Conservation (phyloP, 768 basidiomycete species). For the Crassisporium funariophilum region DNA sequence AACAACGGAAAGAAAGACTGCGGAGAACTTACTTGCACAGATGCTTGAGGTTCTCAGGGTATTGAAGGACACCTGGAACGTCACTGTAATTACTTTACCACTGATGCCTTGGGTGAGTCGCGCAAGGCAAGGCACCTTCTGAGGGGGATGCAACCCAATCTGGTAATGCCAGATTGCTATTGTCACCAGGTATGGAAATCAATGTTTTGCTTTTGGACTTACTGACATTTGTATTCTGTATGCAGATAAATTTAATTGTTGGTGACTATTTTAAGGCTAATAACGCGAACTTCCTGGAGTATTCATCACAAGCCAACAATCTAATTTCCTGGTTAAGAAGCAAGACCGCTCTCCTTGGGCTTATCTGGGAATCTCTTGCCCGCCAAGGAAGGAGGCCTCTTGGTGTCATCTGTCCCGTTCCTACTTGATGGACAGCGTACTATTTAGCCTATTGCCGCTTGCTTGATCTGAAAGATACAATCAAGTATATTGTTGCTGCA, state of each 20-base stretch:
- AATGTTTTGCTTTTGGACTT: background rate
- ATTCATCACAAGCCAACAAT: slow-evolving; percentile 29
- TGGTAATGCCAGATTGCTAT: slow-evolving; percentile 37
- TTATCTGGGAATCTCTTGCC: slow-evolving; percentile 27
- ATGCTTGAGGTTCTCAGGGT: slow-evolving; percentile 19
- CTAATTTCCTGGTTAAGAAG: slow-evolving; percentile 42
- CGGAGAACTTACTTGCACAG: slow-evolving; percentile 27
- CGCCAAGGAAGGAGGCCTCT: slow-evolving; percentile 4
- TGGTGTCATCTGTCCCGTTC: slow-evolving; percentile 33
- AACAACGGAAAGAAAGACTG: slow-evolving; percentile 32
- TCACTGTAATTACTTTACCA: slow-evolving; percentile 34
- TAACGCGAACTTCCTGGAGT: slow-evolving; percentile 15
- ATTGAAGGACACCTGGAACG: slow-evolving; percentile 24
- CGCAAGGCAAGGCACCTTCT: slow-evolving; percentile 25
- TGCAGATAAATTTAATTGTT: slow-evolving; percentile 42
- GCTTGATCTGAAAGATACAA: slow-evolving; percentile 18
- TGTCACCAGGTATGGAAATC: slow-evolving; percentile 38
- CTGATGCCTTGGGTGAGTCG: slow-evolving; percentile 39
- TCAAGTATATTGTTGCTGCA: slow-evolving; percentile 8
- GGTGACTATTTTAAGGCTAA: slow-evolving; percentile 37
- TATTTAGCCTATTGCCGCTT: slow-evolving; percentile 27
- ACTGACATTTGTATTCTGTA: slow-evolving; percentile 1
- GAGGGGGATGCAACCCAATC: slow-evolving; percentile 12
- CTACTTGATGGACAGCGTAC: slow-evolving; percentile 39
- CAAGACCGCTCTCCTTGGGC: slow-evolving; percentile 34